Base-by-base conservation (phyloP, 2,329 filamentous ascomycete genomes). In the Beauveria caledonica region DNA sequence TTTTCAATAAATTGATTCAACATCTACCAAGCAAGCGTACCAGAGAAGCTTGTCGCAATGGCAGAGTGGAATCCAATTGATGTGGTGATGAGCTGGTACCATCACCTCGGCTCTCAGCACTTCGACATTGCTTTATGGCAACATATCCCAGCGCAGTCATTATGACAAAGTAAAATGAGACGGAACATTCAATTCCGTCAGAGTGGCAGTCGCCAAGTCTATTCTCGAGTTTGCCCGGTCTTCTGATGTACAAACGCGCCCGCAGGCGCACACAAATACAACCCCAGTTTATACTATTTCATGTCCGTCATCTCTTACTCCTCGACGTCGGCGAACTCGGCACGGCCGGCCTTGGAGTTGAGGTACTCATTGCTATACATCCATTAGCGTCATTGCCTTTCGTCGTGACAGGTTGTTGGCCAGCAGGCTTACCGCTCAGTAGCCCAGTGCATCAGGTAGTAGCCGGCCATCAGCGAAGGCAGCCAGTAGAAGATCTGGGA, bases 391-490 rank as follows among this genome's bases (percentile, higher is more conserved):
- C 40, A 13, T 1, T 48, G 9, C 40, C 13, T 3, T 9, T 40
- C 3, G 48, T 5, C 57, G 19, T 25, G 11, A n/a, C 21, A 13
- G n/a, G 23, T 13, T 5, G 7, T n/a, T 17, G 3, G n/a, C 15
- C 25, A 11, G 19, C 11, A 27, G 29, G 54, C 40, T 78, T 84
- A 97, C 94, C 86, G 86, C 78, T 96, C 87, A 70, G 85, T 87
- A 66, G 94, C 93, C 94, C 94, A 99, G 73, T 89, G 78, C 87
- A 97, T 89, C 66, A 85, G 73, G 72, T 86, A 85, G 80, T 97
- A 99, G 67, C 84, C 92, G 67, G 81, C 75, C 65, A 94, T 69
- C 68, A 96, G 78, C 44, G 92, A 88, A 62, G 94, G 89, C 27
- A 87, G 83, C 76, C 92, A 86, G 84, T 92, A 99, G 68, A 97